These are phyloP conservation scores for Pseudoscleropodium purum DNA, from an alignment of 225 moss, liverwort and hornwort species.

Conservation along the genomic window DNA sequence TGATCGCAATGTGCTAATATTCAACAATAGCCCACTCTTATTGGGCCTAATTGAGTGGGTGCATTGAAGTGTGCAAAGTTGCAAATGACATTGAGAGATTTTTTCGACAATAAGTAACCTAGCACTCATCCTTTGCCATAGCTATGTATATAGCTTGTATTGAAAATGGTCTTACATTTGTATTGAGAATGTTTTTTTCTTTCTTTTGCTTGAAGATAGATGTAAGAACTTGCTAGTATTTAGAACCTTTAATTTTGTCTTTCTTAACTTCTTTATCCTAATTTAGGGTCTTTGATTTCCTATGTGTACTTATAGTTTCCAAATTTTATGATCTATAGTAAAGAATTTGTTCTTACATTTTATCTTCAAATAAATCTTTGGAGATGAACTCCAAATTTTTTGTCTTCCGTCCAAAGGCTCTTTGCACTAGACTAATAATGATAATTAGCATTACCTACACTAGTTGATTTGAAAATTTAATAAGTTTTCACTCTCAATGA, in stretches of 20 bases:
- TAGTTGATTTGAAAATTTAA: neutral
- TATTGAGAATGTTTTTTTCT: neutral
- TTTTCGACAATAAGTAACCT: too few species aligned
- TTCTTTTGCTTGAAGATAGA: neutral
- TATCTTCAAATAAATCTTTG: neutral
- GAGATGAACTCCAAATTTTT: neutral
- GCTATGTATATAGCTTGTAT: neutral
- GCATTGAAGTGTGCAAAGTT: too few species aligned
- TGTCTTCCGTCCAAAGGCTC: neutral
- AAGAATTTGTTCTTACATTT: neutral
- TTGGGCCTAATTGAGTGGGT: too few species aligned
- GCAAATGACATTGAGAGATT: too few species aligned
- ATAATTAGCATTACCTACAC: too few species aligned
- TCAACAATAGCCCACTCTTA: too few species aligned
- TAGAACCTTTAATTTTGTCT: neutral
- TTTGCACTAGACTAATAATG: neutral
- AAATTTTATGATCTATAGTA: neutral
- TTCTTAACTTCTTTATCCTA: neutral
- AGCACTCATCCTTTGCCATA: rapidly evolving
- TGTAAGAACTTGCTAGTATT: neutral
- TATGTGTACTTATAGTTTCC: neutral
- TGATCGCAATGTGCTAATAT: too few species aligned
- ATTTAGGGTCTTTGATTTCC: neutral
- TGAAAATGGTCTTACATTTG: neutral
- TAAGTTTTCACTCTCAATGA: neutral